Conservation (phyloP, 2,329 filamentous ascomycete species). For the Capronia epimyces region DNA sequence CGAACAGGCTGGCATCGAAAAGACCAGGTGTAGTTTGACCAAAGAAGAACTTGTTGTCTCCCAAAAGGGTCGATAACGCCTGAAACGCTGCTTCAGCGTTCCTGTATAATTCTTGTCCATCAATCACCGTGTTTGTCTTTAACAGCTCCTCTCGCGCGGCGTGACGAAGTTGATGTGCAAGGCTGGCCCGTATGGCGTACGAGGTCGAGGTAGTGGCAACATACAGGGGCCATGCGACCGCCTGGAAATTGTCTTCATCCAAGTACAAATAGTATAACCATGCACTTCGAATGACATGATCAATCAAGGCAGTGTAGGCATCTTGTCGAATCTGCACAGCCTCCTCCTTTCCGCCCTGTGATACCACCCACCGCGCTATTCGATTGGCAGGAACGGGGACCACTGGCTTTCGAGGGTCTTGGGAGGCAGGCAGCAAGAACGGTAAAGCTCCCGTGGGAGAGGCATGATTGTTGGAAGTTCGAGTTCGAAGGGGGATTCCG, state of each 20-base stretch:
- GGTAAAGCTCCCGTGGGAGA: slow-evolving; percentile 84
- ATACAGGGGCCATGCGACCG: slow-evolving; percentile 67
- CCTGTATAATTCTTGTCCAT: slow-evolving; percentile 52
- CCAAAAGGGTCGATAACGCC: slow-evolving; percentile 57
- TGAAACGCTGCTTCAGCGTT: slow-evolving; percentile 59
- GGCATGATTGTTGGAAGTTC: slow-evolving; percentile 83
- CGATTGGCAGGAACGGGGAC: slow-evolving; percentile 57
- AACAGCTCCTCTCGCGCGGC: slow-evolving; percentile 72
- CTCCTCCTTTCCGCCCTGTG: slow-evolving; percentile 42
- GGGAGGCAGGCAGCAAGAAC: slow-evolving; percentile 63
- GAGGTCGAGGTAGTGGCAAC: slow-evolving; percentile 58
- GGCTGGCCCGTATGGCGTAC: slow-evolving; percentile 55
- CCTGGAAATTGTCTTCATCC: slow-evolving; percentile 56
- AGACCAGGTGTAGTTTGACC: slow-evolving; percentile 55
- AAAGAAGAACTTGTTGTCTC: slow-evolving; percentile 58
- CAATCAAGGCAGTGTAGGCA: slow-evolving; percentile 72
- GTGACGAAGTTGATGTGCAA: slow-evolving; percentile 61
- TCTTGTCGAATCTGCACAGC: slow-evolving; percentile 56
- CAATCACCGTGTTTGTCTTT: slow-evolving; percentile 52
- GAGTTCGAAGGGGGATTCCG: slow-evolving; percentile 59
- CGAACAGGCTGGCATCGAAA: slow-evolving; percentile 85
- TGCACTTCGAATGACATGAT: slow-evolving; percentile 71
- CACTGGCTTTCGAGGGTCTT: slow-evolving; percentile 26
- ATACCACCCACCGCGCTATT: slow-evolving; percentile 60
- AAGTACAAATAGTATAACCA: slow-evolving; percentile 88